Percentiles rank a stretch among this genome's conserved stretches.
Evolutionary conservation across 495 filamentous ascomycete species (phyloP).

Genomic region (Talaromyces thailandensis): DNA sequence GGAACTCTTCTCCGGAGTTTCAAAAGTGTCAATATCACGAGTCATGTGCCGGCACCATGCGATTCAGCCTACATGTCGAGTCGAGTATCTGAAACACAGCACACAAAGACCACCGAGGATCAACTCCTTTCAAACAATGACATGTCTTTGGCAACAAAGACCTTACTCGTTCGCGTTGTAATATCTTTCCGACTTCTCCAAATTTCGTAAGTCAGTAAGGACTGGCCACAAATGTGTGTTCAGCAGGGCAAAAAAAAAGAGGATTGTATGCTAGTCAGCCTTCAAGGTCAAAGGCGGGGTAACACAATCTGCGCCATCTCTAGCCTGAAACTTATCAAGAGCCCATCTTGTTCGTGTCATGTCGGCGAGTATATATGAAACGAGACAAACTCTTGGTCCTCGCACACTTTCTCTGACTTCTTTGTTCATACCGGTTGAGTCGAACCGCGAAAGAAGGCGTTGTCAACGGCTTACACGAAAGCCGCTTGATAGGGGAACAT

Average conservation of each 20-base stretch:
- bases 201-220: no score
- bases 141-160: neutral
- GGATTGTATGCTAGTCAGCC: neutral
- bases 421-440: neutral
- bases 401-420: neutral
- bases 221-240: no score
- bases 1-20: neutral
- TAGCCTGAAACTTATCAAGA: no score
- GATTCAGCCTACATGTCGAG: neutral
- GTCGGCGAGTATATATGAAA: neutral
- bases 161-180: neutral
- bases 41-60: neutral
- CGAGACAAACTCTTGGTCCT: neutral
- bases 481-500: neutral
- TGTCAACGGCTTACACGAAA: neutral
- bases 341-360: no score
- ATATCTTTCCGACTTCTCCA: no score
- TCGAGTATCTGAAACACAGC: neutral
- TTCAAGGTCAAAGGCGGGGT: neutral
- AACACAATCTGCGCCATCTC: no score
- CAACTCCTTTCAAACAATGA: neutral
- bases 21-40: neutral
- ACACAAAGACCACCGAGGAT: neutral
- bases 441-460: neutral
- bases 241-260: neutral